A percentile compares a stretch with the other conserved stretches of the same genome.
Evolutionary conservation across 73 alveolate genomes (phyloP).

Genomic region (Symbiodinium natans): DNA sequence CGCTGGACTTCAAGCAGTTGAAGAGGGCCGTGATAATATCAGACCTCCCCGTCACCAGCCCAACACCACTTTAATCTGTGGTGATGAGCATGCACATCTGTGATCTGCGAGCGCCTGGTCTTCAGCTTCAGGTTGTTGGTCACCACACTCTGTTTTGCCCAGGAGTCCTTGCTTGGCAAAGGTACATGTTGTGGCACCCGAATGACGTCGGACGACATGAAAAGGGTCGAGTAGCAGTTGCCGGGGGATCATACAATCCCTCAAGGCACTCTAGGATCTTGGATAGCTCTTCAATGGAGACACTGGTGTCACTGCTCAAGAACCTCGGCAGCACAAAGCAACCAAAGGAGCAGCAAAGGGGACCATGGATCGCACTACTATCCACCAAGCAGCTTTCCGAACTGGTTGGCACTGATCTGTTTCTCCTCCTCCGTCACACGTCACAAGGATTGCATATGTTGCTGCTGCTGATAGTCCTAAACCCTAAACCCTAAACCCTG

Average conservation of each 20-base stretch:
- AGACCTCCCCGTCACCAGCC: background rate
- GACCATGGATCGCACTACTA: background rate
- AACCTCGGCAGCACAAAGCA: background rate
- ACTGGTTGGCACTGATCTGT: background rate
- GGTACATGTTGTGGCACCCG: too few species aligned
- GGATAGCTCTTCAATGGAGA: background rate
- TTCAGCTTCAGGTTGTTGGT: constrained; percentile 35
- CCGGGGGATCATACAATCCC: background rate
- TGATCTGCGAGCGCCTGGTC: background rate
- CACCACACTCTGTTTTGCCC: constrained; percentile 54
- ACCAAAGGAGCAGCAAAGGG: background rate
- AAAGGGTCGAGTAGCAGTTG: background rate
- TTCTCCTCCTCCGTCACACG: background rate
- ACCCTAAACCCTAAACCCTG: too few species aligned
- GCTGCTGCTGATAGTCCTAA: too few species aligned
- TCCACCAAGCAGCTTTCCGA: background rate
- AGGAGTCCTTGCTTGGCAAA: constrained; percentile 11
- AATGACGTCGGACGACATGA: too few species aligned
- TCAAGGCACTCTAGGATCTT: background rate
- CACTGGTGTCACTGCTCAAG: background rate
- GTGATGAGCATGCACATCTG: background rate
- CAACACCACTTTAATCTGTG: background rate
- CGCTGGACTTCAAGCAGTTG: constrained; percentile 33
- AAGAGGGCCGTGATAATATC: constrained; percentile 33
- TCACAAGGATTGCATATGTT: background rate